These are phyloP conservation scores for Tricholoma sp. DNA, from an alignment of 768 basidiomycete genomes.

Conservation along the genomic window DNA sequence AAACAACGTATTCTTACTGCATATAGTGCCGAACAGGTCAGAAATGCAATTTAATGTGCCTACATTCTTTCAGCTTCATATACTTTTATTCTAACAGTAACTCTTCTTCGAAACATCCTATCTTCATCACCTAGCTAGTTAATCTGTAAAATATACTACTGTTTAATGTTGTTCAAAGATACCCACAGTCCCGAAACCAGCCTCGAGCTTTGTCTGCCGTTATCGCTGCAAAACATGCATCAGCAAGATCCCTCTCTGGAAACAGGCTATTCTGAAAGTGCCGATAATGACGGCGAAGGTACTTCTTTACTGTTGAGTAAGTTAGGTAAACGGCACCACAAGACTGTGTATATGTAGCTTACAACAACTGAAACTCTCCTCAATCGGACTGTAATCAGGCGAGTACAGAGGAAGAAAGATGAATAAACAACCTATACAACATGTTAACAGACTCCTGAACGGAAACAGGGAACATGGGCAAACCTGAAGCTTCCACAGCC, in stretches of 20 bases:
- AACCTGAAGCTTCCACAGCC: too few relatives aligned
- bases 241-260: neutral
- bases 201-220: neutral
- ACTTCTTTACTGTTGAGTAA: neutral
- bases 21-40: neutral
- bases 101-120: neutral
- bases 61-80: too few relatives aligned
- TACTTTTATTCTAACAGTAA: neutral
- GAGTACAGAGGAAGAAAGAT: too few relatives aligned
- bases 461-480: neutral
- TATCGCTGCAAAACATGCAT: neutral
- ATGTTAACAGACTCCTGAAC: too few relatives aligned
- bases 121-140: too few relatives aligned
- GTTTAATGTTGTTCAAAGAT: neutral
- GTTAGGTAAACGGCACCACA: neutral
- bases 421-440: too few relatives aligned
- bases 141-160: too few relatives aligned
- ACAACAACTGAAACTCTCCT: neutral
- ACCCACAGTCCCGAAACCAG: neutral
- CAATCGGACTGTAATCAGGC: neutral
- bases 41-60: too few relatives aligned
- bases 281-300: neutral
- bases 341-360: too few relatives aligned
- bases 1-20: too few relatives aligned
- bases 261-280: neutral